Evolutionary conservation across 768 basidiomycete genomes (phyloP).

Genomic region (Hygrophoropsis aurantiaca): DNA sequence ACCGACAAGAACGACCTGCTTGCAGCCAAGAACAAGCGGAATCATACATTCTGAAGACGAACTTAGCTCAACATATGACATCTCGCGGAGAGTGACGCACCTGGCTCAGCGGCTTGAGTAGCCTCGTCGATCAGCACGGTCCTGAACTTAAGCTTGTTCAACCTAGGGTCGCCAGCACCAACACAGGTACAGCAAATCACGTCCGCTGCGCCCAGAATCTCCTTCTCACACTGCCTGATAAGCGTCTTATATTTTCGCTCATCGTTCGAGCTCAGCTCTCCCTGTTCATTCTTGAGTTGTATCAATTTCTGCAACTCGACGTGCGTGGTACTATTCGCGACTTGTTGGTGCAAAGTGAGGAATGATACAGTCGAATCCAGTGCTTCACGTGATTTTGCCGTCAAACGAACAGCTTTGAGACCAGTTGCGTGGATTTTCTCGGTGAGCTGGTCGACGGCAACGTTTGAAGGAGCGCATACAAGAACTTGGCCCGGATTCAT

Average conservation of each 20-base stretch:
- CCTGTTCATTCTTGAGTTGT: slow-evolving; percentile 96
- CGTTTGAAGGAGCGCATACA: slow-evolving; percentile 98
- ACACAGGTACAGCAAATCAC: slow-evolving; percentile 99
- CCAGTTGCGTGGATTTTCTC: slow-evolving; percentile 99
- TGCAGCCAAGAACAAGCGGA: slow-evolving; percentile 95
- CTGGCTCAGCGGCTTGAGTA: slow-evolving; percentile 96
- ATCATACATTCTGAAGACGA: slow-evolving; percentile 90
- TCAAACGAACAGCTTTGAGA: slow-evolving; percentile 94
- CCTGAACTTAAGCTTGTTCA: slow-evolving; percentile 97
- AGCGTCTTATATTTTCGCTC: slow-evolving; percentile 98
- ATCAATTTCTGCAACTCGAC: slow-evolving; percentile 98
- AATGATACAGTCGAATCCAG: slow-evolving; percentile 94
- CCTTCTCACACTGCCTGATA: slow-evolving; percentile 94
- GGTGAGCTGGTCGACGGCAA: slow-evolving; percentile 97
- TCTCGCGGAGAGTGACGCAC: slow-evolving; percentile 38
- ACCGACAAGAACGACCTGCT: slow-evolving; percentile 97
- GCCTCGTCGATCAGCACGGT: slow-evolving; percentile 99
- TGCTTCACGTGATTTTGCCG: slow-evolving; percentile 97
- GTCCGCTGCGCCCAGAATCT: slow-evolving; percentile 92
- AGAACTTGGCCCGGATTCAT: slow-evolving; percentile 99
- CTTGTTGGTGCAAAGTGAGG: slow-evolving; percentile 95
- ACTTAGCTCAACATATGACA: slow-evolving; percentile 9
- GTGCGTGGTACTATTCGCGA: slow-evolving; percentile 94
- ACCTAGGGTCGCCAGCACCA: slow-evolving; percentile 92
- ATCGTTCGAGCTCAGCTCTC: slow-evolving; percentile 93